Conservation (phyloP, 768 basidiomycete species). For the Lactarius pseudohatsudake region DNA sequence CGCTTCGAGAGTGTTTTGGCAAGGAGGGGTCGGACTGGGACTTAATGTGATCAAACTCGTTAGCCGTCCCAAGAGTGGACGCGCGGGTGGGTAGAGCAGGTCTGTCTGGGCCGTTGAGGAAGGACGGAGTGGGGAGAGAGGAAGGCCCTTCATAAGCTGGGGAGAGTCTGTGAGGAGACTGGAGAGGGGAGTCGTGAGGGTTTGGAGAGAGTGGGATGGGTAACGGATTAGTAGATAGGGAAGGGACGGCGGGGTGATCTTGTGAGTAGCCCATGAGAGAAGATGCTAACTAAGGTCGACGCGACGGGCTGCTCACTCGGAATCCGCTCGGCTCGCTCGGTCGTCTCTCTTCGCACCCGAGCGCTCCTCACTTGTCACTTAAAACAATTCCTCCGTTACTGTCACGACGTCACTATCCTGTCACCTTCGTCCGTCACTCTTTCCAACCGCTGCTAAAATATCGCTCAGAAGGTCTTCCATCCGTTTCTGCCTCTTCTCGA, state of each 20-base stretch:
- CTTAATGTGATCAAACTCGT: conserved; percentile 54
- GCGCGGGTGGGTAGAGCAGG: conserved; percentile 60
- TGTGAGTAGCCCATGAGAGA: conserved; percentile 24
- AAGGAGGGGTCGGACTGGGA: conserved; percentile 24
- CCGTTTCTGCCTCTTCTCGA: conserved; percentile 48
- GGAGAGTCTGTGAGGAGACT: conserved; percentile 19
- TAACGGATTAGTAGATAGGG: conserved; percentile 12
- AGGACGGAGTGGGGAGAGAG: conserved; percentile 16
- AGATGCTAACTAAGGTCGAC: background rate
- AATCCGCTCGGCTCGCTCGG: background rate
- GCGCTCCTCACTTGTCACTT: background rate
- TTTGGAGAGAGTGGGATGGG: conserved; percentile 21
- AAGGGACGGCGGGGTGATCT: conserved; percentile 22
- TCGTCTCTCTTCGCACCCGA: conserved; percentile 3
- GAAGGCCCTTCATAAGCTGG: conserved; percentile 16
- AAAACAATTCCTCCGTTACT: background rate
- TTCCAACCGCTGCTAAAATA: conserved; percentile 15
- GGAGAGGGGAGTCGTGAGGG: conserved; percentile 17
- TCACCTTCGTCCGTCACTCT: conserved; percentile 4
- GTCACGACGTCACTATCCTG: conserved; percentile 2
- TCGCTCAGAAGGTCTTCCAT: conserved; percentile 46
- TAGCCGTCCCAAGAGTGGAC: conserved; percentile 56
- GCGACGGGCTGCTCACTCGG: background rate
- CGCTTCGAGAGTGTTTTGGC: conserved; percentile 58
- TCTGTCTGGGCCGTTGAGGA: conserved; percentile 43